A percentile compares a stretch with the other conserved stretches of the same genome.
Conservation (phyloP, 805 yeast species). For the Schizosaccharomyces cryophilus region DNA sequence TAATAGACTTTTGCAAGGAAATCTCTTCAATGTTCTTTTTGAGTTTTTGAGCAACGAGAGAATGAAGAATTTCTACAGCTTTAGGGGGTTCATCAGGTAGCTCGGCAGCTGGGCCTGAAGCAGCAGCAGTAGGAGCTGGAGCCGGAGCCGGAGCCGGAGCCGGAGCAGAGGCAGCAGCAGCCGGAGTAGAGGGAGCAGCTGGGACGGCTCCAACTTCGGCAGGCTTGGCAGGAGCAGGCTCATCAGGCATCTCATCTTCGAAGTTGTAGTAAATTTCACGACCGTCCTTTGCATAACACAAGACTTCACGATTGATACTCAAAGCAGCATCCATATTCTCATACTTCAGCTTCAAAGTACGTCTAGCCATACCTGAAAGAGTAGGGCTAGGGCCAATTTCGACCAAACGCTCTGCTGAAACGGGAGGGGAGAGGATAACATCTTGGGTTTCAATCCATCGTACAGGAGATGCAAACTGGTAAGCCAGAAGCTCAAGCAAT, state of each 20-base stretch:
- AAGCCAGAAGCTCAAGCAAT: constrained; percentile 85
- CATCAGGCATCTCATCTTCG: constrained; percentile 16
- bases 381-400: constrained; percentile 99
- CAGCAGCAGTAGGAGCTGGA: constrained; percentile 40
- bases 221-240: constrained; percentile 13
- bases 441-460: constrained; percentile 99
- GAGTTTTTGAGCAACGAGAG: constrained; percentile 82
- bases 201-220: constrained; percentile 18
- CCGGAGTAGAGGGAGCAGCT: constrained; percentile 31
- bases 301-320: constrained; percentile 73
- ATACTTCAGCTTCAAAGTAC: constrained; percentile 84
- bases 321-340: constrained; percentile 96
- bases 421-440: constrained; percentile 73
- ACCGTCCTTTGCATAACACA: constrained; percentile 86
- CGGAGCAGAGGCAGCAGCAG: constrained; percentile 33
- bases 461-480: constrained; percentile 97
- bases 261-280: constrained; percentile 82
- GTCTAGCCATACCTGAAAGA: constrained; percentile 91
- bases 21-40: constrained; percentile 72
- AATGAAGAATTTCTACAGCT: constrained; percentile 62
- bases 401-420: constrained; percentile 67
- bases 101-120: constrained; percentile 60
- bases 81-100: constrained; percentile 75
- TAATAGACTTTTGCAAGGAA: constrained; percentile 77
- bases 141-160: constrained; percentile 32